These are phyloP conservation scores for Populus hybrid DNA, from an alignment of 441 rosid genomes.

Conservation along the genomic window DNA sequence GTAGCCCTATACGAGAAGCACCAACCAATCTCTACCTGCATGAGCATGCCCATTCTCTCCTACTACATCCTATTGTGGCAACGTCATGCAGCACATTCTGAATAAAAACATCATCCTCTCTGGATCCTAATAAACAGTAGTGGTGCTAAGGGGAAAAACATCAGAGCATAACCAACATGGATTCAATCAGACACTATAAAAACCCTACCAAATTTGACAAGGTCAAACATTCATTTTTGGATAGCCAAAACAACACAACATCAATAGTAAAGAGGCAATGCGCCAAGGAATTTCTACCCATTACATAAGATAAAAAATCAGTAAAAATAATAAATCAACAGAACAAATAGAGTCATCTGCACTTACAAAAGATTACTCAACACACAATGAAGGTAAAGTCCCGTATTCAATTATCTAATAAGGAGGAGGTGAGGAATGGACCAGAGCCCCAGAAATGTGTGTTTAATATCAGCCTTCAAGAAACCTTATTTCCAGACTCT, in stretches of 20 bases:
- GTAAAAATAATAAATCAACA: neutral
- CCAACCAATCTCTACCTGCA: neutral
- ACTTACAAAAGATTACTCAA: neutral
- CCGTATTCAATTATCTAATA: neutral
- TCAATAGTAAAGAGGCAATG: neutral
- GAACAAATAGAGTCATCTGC: neutral
- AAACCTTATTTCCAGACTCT: neutral
- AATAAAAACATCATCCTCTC: neutral
- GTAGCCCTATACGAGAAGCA: neutral
- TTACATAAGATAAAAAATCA: neutral
- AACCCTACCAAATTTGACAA: neutral
- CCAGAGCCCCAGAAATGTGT: neutral
- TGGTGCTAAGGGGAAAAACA: neutral
- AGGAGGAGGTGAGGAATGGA: neutral
- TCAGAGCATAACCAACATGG: too few species aligned
- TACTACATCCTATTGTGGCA: neutral
- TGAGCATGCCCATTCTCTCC: neutral
- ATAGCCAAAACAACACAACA: neutral
- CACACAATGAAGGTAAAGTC: neutral
- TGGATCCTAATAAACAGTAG: neutral
- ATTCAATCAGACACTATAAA: neutral
- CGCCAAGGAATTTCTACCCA: neutral
- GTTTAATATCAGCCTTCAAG: neutral
- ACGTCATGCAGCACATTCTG: neutral
- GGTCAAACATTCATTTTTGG: neutral